Base-by-base conservation (phyloP, 164 flowering plant genomes). In the Nymphaea thermarum region DNA sequence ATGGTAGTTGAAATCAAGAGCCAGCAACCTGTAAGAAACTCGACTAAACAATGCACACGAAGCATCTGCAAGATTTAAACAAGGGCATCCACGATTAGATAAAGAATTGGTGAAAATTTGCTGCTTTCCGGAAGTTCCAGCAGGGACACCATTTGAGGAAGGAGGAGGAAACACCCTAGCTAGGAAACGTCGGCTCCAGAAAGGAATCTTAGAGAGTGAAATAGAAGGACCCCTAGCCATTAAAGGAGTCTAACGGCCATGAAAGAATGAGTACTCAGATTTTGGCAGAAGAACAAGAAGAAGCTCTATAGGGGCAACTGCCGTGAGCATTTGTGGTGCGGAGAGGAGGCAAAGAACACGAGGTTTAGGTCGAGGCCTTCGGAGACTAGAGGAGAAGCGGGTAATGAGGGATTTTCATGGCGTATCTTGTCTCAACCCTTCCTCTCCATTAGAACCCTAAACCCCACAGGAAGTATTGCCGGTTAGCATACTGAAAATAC, bases 141-240 rank as follows among this genome's bases (percentile, higher is more conserved):
- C 11, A 12, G 2, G 7, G 12, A 7, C 55, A 47, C 3, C 12
- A 47, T 47, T 47, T 47, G 7, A 12, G 11, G 55, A 12, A 47
- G 12, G 55, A 47, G 55, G 55, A 47, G 11, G 55, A 47, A 47
- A 12, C 55, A 47, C 55, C 55, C 55, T 12, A 47, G 55, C 7
- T 7, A n/a, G 16, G 36, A 61, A 6, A 3, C 63, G 8, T 61
- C 63, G 63, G 8, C 60, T 16, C 60, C 16, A 8, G 10, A 55
- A 55, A 10, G 60, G 60, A 55, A 61, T n/a, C 6, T n/a, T 7
- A n/a, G 42, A n/a, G 16, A 61, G 42, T 6, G 3, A 36, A 7
- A 36, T n/a, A 61, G 63, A n/a, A n/a, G 63, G 63, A 61, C 4
- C 63, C 42, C 63, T 61, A 6, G 63, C 63, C 63, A 61, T 61